Evolutionary conservation across 2,329 filamentous ascomycete genomes (phyloP).

Genomic region (Neonectria punicea): DNA sequence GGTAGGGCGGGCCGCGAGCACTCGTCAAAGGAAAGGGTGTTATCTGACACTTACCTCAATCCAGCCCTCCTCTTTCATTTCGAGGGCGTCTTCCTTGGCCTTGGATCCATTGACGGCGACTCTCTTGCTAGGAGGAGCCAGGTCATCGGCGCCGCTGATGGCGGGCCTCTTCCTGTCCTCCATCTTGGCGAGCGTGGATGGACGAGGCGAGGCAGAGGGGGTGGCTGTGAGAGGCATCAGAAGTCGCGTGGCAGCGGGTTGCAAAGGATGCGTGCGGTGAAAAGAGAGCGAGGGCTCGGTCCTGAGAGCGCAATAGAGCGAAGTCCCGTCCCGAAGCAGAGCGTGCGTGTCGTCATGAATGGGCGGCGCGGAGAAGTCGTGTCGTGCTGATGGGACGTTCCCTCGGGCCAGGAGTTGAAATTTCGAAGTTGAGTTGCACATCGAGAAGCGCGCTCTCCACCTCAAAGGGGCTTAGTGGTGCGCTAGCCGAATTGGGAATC

Average conservation of each 20-base stretch:
- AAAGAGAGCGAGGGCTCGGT: conserved; percentile 43
- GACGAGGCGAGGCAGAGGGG: conserved; percentile 75
- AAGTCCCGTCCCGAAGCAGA: conserved; percentile 48
- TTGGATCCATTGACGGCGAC: conserved; percentile 86
- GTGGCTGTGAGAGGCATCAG: conserved; percentile 90
- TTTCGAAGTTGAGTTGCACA: conserved; percentile 58
- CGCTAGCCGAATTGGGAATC: conserved; percentile 46
- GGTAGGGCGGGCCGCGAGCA: conserved; percentile 25
- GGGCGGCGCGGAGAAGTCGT: conserved; percentile 45
- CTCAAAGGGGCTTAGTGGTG: conserved; percentile 50
- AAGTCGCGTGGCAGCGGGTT: conserved; percentile 54
- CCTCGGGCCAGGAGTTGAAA: conserved; percentile 55
- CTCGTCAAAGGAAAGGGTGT: conserved; percentile 40
- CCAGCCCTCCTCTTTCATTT: conserved; percentile 70
- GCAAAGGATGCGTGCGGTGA: conserved; percentile 55
- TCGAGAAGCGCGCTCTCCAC: conserved; percentile 49
- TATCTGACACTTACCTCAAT: conserved; percentile 70
- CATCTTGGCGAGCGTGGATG: conserved; percentile 92
- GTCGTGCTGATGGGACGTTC: conserved; percentile 49
- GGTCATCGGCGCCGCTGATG: conserved; percentile 80
- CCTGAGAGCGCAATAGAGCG: conserved; percentile 46
- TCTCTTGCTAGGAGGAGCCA: conserved; percentile 90
- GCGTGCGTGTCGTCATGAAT: conserved; percentile 51
- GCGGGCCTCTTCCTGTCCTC: conserved; percentile 99
- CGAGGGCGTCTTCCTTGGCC: conserved; percentile 64